Base-by-base conservation (phyloP, 306 rosid species). In the Glycine tomentella region DNA sequence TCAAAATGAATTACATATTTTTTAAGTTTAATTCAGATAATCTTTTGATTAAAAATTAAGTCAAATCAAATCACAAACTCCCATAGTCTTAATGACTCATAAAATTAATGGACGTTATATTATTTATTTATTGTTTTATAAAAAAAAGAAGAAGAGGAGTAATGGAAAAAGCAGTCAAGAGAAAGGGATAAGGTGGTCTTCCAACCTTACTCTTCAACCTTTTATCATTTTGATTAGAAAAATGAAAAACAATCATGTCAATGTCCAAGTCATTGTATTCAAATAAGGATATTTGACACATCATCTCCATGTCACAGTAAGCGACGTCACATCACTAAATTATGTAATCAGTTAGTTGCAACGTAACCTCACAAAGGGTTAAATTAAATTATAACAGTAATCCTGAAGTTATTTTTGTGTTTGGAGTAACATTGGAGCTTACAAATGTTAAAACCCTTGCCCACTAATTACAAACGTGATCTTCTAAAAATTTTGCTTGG, bases 221-320 rank as follows among this genome's bases (percentile, higher is more conserved):
- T 45, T 5, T 40, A 15, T 67, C 13, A 38, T 9, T 12, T n/a
- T 20, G 13, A 72, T 33, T 15, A 36, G 0, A 58, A 20, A 58
- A 58, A 58, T 44, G 45, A 13, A 61, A 59, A 46, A 25, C 58
- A 8, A 3, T 49, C 49, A 33, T 76, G 61, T 49, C 72, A n/a
- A 1, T 49, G 63, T 76, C 50, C 2, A 36, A 25, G 25, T 46
- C 75, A 17, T 56, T 56, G 6, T 16, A 56, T 56, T 56, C 12
- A 70, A 25, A 14, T 62, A 8, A 12, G 16, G 80, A 76, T 62
- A 15, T 64, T 9, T 51, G 45, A 77, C 74, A 77, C 74, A 38
- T 66, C 33, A 15, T 52, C 11, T 34, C 74, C 45, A 66, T 56
- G 8, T 63, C 73, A 49, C n/a, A n/a, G n/a, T n/a, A n/a, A n/a